Base-by-base conservation (phyloP, 2,329 filamentous ascomycete genomes). In the Westerdykella ornata region DNA sequence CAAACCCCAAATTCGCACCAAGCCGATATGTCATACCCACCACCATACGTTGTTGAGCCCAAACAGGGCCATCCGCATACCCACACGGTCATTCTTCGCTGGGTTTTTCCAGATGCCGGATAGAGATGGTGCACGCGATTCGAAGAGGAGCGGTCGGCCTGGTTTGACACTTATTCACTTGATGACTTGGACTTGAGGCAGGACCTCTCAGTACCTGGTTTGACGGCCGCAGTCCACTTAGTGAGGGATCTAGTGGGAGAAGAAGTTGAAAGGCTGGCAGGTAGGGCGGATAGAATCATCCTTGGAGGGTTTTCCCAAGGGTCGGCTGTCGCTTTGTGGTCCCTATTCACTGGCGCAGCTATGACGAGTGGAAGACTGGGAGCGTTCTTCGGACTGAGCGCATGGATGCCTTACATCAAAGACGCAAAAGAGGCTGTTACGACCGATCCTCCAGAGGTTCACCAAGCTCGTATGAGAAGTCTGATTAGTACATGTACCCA, bases 111-210 rank as follows among this genome's bases (percentile, higher is more conserved):
- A 8, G 63, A 67, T 39, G 69, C 72, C 1, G 66, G 66, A 9
- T 16, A 53, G 28, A 53, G 57, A 39, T 31, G 56, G 37, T 50
- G 56, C 35, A 59, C 63, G 39, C 37, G 46, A 37, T 35, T 47
- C 28, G 50, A 52, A 37, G 53, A 62, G 18, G 45, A 53, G 6
- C 42, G 49, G 41, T 62, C 67, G 7, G 71, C 74, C 49, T 77
- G 73, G 74, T 77, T 76, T 52, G 73, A 77, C 50, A 64, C 75
- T 28, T 72, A 65, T 60, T 69, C 71, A 37, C 57, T 68, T 1
- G 49, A 59, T 14, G 57, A 71, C 42, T 68, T 71, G 13, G 37
- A 59, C 1, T 57, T 69, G n/a, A 51, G 57, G 13, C 70, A 75
- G 44, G 67, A 72, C 3, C 43, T 72, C 4, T 72, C 75, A 49